phyloP scores from a whole-genome alignment of 1,284 basidiomycete species.

The Puccinia brachypodii region DNA sequence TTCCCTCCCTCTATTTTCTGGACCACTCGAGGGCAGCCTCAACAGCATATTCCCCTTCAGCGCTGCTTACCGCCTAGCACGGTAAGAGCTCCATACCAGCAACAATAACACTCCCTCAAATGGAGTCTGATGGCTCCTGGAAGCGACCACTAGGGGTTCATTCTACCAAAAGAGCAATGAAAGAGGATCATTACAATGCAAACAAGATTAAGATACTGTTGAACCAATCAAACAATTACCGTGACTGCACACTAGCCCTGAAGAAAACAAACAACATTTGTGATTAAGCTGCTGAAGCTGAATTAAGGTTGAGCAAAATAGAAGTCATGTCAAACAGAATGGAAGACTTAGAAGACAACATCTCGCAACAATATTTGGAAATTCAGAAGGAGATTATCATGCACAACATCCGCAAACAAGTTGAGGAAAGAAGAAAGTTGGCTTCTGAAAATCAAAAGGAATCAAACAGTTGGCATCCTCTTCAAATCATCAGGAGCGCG shows the following conservation, averaged over 20 bases:
- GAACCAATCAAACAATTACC: neutral
- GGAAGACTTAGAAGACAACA: neutral
- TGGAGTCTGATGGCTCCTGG: neutral
- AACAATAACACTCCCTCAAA: neutral
- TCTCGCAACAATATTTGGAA: neutral
- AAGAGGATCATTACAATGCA: neutral
- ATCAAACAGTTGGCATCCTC: too few relatives aligned
- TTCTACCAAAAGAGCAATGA: neutral
- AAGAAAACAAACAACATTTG: neutral
- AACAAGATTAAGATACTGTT: slow-evolving; percentile 1
- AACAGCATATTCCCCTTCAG: too few relatives aligned
- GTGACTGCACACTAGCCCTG: neutral
- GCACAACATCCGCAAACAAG: neutral
- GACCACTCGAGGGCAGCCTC: too few relatives aligned
- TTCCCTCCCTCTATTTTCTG: too few relatives aligned
- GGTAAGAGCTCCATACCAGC: too few relatives aligned
- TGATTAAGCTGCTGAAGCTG: neutral
- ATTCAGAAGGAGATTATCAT: neutral
- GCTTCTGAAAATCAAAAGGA: too few relatives aligned
- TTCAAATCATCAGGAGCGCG: too few relatives aligned
- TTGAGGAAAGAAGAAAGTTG: neutral
- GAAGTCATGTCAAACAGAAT: slow-evolving; percentile 1
- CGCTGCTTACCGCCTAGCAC: too few relatives aligned
- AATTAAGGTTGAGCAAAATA: neutral
- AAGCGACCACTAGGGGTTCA: neutral